A percentile compares a stretch with the other conserved stretches of the same genome.
These are phyloP conservation scores for Phytophthora hibernalis DNA, from an alignment of 352 stramenopile species.

Conservation along the genomic window DNA sequence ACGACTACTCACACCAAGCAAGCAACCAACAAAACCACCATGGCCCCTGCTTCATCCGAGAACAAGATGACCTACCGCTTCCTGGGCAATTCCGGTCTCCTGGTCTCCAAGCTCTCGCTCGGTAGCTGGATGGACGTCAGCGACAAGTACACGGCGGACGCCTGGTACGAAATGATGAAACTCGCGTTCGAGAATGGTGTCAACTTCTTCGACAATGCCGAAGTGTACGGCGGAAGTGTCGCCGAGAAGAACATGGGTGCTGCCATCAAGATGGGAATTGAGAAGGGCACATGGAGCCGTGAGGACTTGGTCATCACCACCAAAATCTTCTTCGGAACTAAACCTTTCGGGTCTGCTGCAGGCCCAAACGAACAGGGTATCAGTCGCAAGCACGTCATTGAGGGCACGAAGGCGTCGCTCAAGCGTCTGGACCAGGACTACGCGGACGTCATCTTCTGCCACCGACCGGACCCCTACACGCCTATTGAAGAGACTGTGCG, in stretches of 20 bases:
- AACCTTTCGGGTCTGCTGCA: not conserved
- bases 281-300: slow-evolving; percentile 21
- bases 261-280: slow-evolving; percentile 43
- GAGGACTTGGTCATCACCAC: slow-evolving; percentile 66
- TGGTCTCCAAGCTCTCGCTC: slow-evolving; percentile 51
- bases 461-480: slow-evolving; percentile 40
- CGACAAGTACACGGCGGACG: slow-evolving; percentile 20
- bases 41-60: not conserved
- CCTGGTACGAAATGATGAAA: slow-evolving; percentile 43
- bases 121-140: slow-evolving; percentile 41
- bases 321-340: slow-evolving; percentile 62
- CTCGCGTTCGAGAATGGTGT: slow-evolving; percentile 48
- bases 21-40: not conserved
- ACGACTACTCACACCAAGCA: slow-evolving; percentile 1
- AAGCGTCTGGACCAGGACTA: slow-evolving; percentile 49
- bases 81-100: slow-evolving; percentile 29
- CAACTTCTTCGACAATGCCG: slow-evolving; percentile 62
- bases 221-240: slow-evolving; percentile 40
- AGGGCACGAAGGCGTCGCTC: slow-evolving; percentile 54
- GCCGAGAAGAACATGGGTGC: slow-evolving; percentile 45
- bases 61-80: slow-evolving; percentile 31
- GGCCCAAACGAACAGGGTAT: slow-evolving; percentile 37
- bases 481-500: slow-evolving; percentile 33
- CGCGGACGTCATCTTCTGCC: slow-evolving; percentile 53
- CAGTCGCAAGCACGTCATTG: slow-evolving; percentile 56